phyloP scores from a whole-genome alignment of 345 rosid species.

The Hibiscus mutabilis region DNA sequence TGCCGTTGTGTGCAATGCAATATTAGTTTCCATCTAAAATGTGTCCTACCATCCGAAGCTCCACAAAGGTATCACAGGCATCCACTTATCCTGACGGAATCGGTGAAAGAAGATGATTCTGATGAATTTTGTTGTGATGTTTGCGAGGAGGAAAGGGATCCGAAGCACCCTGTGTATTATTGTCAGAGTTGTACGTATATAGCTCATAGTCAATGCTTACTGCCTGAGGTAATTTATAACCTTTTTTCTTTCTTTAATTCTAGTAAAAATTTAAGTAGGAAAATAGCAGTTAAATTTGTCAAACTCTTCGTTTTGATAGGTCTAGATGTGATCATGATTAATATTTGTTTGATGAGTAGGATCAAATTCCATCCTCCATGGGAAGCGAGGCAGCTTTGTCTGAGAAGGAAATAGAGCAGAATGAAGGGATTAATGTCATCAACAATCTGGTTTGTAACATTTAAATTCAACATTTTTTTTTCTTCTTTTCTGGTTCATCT shows the following conservation, averaged over 20 bases:
- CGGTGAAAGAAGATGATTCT: background rate
- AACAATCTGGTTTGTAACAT: background rate
- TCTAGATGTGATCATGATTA: background rate
- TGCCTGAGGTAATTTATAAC: background rate
- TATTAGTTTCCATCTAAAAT: background rate
- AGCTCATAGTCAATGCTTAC: background rate
- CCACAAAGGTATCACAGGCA: background rate
- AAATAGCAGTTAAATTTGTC: too few relatives aligned
- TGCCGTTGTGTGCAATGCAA: background rate
- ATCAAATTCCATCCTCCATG: background rate
- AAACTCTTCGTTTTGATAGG: too few relatives aligned
- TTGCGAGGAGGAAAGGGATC: background rate
- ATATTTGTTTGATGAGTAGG: background rate
- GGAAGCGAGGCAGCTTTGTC: background rate
- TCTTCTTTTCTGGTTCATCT: too few relatives aligned
- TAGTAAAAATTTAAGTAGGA: too few relatives aligned
- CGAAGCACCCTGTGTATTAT: background rate
- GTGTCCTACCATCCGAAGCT: background rate
- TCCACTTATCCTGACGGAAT: background rate
- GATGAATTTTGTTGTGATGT: background rate
- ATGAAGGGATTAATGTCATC: background rate
- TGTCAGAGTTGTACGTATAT: background rate
- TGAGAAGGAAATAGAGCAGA: background rate
- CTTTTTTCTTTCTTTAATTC: too few relatives aligned
- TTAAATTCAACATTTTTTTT: too few relatives aligned